Percentiles rank a stretch among this genome's conserved stretches.
Conservation (phyloP, 495 filamentous ascomycete genomes). For the Hypoxylon rickii region DNA sequence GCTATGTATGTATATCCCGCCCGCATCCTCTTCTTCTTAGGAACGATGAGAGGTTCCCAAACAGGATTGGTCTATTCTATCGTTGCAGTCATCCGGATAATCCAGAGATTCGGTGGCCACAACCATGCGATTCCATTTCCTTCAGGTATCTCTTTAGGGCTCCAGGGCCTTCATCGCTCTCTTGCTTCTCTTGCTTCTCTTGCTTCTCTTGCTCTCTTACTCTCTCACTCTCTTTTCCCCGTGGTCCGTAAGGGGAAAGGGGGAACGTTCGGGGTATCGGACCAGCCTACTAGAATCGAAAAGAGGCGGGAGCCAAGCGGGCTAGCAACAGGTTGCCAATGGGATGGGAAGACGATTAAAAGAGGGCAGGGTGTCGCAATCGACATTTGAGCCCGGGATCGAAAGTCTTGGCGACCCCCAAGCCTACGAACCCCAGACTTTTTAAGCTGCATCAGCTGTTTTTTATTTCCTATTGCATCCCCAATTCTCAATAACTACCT, state of each 20-base stretch:
- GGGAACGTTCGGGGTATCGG: slow-evolving; percentile 27
- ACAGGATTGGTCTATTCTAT: slow-evolving; percentile 10
- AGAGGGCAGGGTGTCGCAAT: slow-evolving; percentile 37
- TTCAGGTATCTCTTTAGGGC: too few relatives aligned
- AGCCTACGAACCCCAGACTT: slow-evolving; percentile 34
- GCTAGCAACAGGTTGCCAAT: slow-evolving; percentile 25
- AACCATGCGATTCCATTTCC: too few relatives aligned
- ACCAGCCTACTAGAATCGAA: slow-evolving; percentile 17
- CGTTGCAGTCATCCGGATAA: slow-evolving; percentile 9
- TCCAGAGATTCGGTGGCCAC: too few relatives aligned
- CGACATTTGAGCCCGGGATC: slow-evolving; percentile 40
- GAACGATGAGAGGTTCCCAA: slow-evolving; percentile 8
- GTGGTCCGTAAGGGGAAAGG: background rate
- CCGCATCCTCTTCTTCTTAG: background rate
- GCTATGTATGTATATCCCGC: background rate
- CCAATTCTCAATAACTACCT: slow-evolving; percentile 12
- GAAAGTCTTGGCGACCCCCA: slow-evolving; percentile 31
- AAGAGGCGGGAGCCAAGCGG: slow-evolving; percentile 29
- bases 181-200: too few relatives aligned
- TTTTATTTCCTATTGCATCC: slow-evolving; percentile 25
- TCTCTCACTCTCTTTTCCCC: slow-evolving; percentile 17
- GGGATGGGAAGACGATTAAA: slow-evolving; percentile 15
- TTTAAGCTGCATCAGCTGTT: slow-evolving; percentile 21
- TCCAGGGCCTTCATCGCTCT: too few relatives aligned
- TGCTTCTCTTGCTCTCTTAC: too few relatives aligned